Evolutionary conservation across 768 basidiomycete species (phyloP), one percentile per base, ranked within the genome.

Genomic region (Agrocybe chaxingu): DNA sequence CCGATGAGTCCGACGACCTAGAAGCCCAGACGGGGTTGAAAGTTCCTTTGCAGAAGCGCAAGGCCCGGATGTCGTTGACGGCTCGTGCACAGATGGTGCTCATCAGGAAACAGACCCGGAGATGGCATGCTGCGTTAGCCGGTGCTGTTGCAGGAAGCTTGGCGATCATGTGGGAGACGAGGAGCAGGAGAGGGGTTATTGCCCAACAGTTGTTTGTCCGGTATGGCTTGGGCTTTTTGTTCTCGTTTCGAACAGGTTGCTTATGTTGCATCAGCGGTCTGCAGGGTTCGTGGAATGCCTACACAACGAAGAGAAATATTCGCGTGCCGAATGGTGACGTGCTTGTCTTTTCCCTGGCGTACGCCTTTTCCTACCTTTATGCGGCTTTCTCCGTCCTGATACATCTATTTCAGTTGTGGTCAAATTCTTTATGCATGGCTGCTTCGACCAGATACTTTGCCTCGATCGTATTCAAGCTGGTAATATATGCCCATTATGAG

Each of bases 151-250:
- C 89, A 0, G 90, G 90, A 10, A 82, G 80, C 1, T 51, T 87
- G 2, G 84, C 85, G 1, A 81, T 96, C 38, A 73, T 86, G 62
- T 91, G 86, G 64, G 92, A 94, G 71, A 90, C 81, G 63, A 74
- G 70, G 53, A 76, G 76, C 2, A 66, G 88, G 33, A 72, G 89
- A 50, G 68, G 74, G 11, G 78, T 79, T 12, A 87, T 94, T 54
- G 87, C 87, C 0, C 92, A 95, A 59, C 93, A 95, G 66, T 63
- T 94, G 58, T 91, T 96, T 68, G 92, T 96, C 45, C 81, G 92
- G 91, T 84, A 50, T 44, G 83, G 70, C 29, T 44, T 45, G 9
- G 16, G n/a, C 52, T 50, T 4, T 9, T 7, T 7, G 24, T 8
- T 2, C 35, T 10, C 50, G 6, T 46, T 16, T 18, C 18, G 7